Base-by-base conservation (phyloP, 129 eudicot species). In the Saussurea involucrata region DNA sequence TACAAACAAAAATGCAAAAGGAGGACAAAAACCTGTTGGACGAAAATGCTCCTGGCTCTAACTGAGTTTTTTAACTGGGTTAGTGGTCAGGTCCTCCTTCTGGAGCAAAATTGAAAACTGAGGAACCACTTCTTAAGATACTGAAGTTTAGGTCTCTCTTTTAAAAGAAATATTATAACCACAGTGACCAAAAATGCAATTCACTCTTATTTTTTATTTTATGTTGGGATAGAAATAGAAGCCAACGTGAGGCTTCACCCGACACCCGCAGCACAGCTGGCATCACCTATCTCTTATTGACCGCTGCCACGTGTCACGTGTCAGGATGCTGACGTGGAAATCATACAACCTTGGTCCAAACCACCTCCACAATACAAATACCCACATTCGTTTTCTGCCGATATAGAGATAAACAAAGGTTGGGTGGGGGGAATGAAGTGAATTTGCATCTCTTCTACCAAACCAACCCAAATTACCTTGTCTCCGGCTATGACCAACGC, bases 231-330 rank as follows among this genome's bases (percentile, higher is more conserved):
- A n/a, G n/a, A n/a, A n/a, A n/a, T n/a, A n/a, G n/a, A n/a, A n/a
- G 8, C 36, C 36, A 32, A 2, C 53, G 3, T 11, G 0, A 42
- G 53, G 4, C 44, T 36, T 36, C n/a, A n/a, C n/a, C n/a, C n/a
- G n/a, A n/a, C 44, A 7, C 44, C 44, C 12, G 12, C n/a, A 11
- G 13, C 69, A 63, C 70, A 24, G 71, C 55, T 63, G 17, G 58
- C 58, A 49, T 49, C 58, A 49, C 83, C 71, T 28, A 72, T 79
- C 78, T 33, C 4, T 42, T 36, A 61, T 46, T 21, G 58, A 33
- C 5, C 63, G 8, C 18, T 53, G 25, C 55, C 85, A 76, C 69
- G 73, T 79, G 83, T 79, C 73, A 29, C 1, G 25, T 64, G 68
- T 53, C 67, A 17, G 27, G 57, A 6, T 1, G 78, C 33, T 76